Base-by-base conservation (phyloP, 306 rosid species). In the Begonia peltatifolia region DNA sequence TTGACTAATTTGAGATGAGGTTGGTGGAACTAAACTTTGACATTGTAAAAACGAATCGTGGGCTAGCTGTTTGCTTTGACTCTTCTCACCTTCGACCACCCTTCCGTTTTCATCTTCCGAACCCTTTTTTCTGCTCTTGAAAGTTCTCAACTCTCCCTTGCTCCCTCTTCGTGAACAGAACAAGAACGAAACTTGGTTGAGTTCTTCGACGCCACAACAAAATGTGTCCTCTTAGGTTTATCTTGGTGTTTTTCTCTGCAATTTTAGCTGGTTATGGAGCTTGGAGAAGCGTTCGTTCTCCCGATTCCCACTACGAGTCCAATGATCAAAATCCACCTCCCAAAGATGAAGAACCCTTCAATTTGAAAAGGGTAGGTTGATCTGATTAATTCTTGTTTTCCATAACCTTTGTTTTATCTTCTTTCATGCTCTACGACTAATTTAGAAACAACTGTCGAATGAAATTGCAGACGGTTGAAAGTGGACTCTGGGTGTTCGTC, bases 221-320 rank as follows among this genome's bases (percentile, higher is more conserved):
- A 11, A 87, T 78, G 96, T 87, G 94, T 66, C 90, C 94, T 43
- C 68, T 87, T 7, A 71, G 87, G 66, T 83, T 87, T 73, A 68
- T 87, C 62, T 63, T 83, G 66, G 63, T 87, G 52, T 83, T 87
- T 62, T 72, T 83, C 74, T 83, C 96, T 3, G 76, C 90, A 17
- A 36, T 66, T 0, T 42, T 87, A 2, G 87, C 94, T 0, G 94
- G 72, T 18, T 83, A 83, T 53, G 61, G 68, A 48, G 81, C 90
- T 1, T 87, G 89, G 90, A 74, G 63, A 58, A 71, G 82, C 2
- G 50, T 75, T 62, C 54, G 63, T 58, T 71, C 83, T 70, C 44
- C 81, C 3, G 71, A 54, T 47, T 38, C 50, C 12, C 72, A 69
- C 16, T 25, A 51, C 77, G 67, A 42, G 38, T 43, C 74, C 3